phyloP scores from a whole-genome alignment of 768 basidiomycete species.

The Neoboletus magnificus region DNA sequence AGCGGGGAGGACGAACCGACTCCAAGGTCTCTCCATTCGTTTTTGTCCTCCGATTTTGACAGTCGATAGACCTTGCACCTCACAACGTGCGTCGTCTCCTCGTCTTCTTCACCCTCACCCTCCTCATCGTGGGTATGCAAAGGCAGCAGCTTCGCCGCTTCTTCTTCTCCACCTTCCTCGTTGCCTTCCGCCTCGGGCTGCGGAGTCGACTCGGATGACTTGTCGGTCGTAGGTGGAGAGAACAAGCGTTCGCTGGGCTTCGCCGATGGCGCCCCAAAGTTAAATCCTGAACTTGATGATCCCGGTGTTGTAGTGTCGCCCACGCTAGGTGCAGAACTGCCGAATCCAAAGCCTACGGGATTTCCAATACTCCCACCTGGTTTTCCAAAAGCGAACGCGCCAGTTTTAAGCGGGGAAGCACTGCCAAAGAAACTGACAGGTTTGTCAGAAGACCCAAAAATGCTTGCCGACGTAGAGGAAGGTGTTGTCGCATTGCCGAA shows the following conservation, averaged over 20 bases:
- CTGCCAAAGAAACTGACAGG: constrained; percentile 29
- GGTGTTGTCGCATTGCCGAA: constrained; percentile 20
- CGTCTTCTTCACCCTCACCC: constrained; percentile 80
- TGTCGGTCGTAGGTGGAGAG: constrained; percentile 27
- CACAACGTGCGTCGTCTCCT: constrained; percentile 59
- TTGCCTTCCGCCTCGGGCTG: constrained; percentile 24
- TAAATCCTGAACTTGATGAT: constrained; percentile 19
- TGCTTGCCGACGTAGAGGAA: constrained; percentile 12
- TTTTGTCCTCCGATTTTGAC: constrained; percentile 44
- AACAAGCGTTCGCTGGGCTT: constrained; percentile 26
- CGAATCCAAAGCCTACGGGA: constrained; percentile 59
- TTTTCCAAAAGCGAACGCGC: constrained; percentile 30
- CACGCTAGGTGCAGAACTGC: constrained; percentile 17
- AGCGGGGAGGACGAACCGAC: constrained; percentile 46
- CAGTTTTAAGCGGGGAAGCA: constrained; percentile 24
- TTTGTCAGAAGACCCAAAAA: constrained; percentile 25
- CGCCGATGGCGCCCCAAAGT: constrained; percentile 19
- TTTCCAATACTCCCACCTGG: constrained; percentile 53
- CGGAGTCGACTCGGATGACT: constrained; percentile 29
- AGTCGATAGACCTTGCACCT: constrained; percentile 64
- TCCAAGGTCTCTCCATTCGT: constrained; percentile 65
- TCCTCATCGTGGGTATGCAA: constrained; percentile 55
- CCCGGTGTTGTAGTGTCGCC: constrained; percentile 16
- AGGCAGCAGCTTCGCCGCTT: constrained; percentile 19
- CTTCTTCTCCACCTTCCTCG: constrained; percentile 32